Base-by-base conservation (phyloP, 768 basidiomycete genomes). In the Trametes villosa region DNA sequence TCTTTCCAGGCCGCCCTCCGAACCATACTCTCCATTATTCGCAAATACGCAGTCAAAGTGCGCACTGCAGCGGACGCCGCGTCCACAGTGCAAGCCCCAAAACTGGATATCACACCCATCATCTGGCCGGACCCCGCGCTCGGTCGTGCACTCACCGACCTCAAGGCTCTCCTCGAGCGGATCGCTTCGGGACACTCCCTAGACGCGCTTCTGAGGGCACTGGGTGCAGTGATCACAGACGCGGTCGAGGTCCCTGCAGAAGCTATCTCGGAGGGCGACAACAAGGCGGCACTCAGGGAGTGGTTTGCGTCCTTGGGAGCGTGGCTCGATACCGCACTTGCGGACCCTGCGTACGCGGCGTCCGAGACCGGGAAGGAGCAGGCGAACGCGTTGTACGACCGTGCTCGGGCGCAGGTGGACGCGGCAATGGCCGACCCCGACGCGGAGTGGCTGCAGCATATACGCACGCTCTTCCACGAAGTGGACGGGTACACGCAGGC, bases 321-420 rank as follows among this genome's bases (percentile, higher is more conserved):
- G 7, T 68, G 67, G 67, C 42, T 70, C 44, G 66, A 68, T 29
- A 46, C 24, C 26, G 63, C 68, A 13, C 65, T 71, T 7, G 51
- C 45, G 3, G 61, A 67, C n/a, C 51, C 63, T 5, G 12, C 36
- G 13, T 71, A 56, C 42, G 62, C 62, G 3, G 40, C 51, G 6
- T 70, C 70, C 17, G 46, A 17, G 5, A 52, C 48, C 12, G 68
- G 68, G 9, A 42, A 33, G 9, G 22, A 26, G 9, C 34, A 56
- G 5, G 44, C 63, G 20, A 52, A 63, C n/a, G 53, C 22, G n/a
- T 49, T 70, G 29, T 69, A 63, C 42, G 68, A 67, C 27, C 50
- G 61, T 31, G 69, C 63, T 1, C 33, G 50, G 9, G 47, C n/a
- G 3, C 49, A 68, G 13, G 44, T 68, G 6, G 40, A 36, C 20